Base-by-base conservation (phyloP, 2,329 filamentous ascomycete species). In the Apiospora kogelbergensis region DNA sequence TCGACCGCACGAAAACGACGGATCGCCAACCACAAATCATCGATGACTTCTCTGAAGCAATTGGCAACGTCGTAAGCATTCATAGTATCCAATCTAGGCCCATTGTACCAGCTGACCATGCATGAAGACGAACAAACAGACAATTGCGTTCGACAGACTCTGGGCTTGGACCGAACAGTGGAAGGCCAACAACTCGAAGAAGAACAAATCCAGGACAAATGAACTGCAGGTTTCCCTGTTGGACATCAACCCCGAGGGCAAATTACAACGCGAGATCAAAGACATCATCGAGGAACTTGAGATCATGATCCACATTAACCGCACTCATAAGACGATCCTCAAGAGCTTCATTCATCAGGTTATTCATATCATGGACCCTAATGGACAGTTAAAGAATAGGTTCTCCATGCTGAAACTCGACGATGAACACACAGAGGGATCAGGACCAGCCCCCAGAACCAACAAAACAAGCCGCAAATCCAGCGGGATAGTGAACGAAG, bases 221-320 rank as follows among this genome's bases (percentile, higher is more conserved):
- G 83, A 85, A 15, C 83, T 85, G 70, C 77, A 85, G 0, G 80
- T 82, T 13, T 85, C 85, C 65, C 74, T 82, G 0, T 77, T 84
- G 0, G 78, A 84, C 67, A 84, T 85, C 30, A 80, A 79, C 2
- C 78, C 78, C 0, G 83, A 85, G 69, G 81, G 80, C 0, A 76
- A 79, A 24, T 74, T 85, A 0, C 79, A 84, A 41, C 74, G 77
- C 0, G 84, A 85, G 66, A 80, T 83, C 11, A 82, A 83, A 65
- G 83, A 85, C 53, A 83, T 85, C 26, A 72, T 82, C 1, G 83
- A 85, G 17, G 84, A 86, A 70, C 77, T 86, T 0, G 80, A 82
- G 10, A 85, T 85, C 66, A 84, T 86, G 76, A 73, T 81, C 0
- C 76, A 79, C 17, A 84, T 85, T 76, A 74, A 77, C 5, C 76